Conservation (phyloP, 768 basidiomycete genomes). For the Floccularia luteovirens region DNA sequence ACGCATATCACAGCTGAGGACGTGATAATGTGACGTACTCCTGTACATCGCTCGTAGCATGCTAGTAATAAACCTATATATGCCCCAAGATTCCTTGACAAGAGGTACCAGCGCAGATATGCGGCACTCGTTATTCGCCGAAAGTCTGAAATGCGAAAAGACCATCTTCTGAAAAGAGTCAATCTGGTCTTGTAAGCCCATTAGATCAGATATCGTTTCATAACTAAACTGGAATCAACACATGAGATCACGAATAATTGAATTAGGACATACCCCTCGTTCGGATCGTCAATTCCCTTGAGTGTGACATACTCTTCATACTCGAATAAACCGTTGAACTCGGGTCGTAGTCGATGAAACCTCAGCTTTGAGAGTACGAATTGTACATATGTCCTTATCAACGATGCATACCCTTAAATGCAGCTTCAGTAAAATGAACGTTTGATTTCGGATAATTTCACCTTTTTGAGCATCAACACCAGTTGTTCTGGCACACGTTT, state of each 20-base stretch:
- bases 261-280: slow-evolving; percentile 75
- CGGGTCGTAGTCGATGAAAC: slow-evolving; percentile 91
- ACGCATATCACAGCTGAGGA: slow-evolving; percentile 4
- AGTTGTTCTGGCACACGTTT: slow-evolving; percentile 91
- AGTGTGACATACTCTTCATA: slow-evolving; percentile 98
- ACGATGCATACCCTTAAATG: slow-evolving; percentile 88
- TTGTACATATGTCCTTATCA: slow-evolving; percentile 94
- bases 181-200: slow-evolving; percentile 97
- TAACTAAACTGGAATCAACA: slow-evolving; percentile 47
- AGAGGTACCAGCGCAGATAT: slow-evolving; percentile 94
- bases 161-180: slow-evolving; percentile 98
- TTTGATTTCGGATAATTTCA: too few relatives aligned
- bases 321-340: slow-evolving; percentile 98
- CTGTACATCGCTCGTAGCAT: slow-evolving; percentile 98
- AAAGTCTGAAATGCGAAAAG: slow-evolving; percentile 89
- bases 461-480: slow-evolving; percentile 73
- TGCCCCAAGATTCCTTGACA: slow-evolving; percentile 99
- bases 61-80: slow-evolving; percentile 97
- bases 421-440: too few relatives aligned
- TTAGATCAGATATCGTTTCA: slow-evolving; percentile 95
- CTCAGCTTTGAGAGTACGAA: slow-evolving; percentile 93
- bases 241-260: not conserved
- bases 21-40: slow-evolving; percentile 38
- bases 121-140: slow-evolving; percentile 93
- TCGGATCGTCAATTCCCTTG: slow-evolving; percentile 97